Evolutionary conservation across 768 basidiomycete genomes (phyloP), one percentile per base, ranked within the genome.

Genomic region (Suillus brevipes): DNA sequence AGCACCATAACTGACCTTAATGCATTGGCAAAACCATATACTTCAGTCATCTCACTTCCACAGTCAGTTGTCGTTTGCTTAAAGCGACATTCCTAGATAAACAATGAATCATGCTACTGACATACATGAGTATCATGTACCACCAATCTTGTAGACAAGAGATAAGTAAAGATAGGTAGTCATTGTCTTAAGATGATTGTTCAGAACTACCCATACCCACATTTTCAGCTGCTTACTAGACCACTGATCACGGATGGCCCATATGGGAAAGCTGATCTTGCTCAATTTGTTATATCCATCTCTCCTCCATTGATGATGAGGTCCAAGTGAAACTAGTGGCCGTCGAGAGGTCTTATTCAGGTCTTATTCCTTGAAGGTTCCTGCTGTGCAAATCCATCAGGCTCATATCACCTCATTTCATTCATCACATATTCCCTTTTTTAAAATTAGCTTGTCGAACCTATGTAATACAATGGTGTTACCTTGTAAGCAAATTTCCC

Each of bases 211-310:
- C 13, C 47, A 49, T 6, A 49, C 47, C 13, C 47, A 49, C 47
- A 53, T 72, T 42, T 16, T 12, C 10, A 38, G 12, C 37, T 12
- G 13, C 12, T 38, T 38, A 1, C 10, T 2, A 13, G 37, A 38
- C 37, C 37, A 38, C 2, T 69, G 66, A 49, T 79, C 77, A 3
- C 66, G 61, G 50, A 77, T 61, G 1, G 68, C 76, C 70, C 71
- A 74, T 9, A 77, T 71, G 0, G 73, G 76, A 69, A 78, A 78
- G 0, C 78, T 74, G 42, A 78, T 74, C 9, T 34, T 57, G 13
- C 52, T 52, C 0, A 79, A 66, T 63, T 79, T 79, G 60, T 78
- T 73, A 61, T 79, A 75, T 1, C 78, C 78, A 71, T 79, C 74
- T 9, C 67, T 73, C 57, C 68, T 70, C 76, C 78, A 80, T 31